Conservation (phyloP, 257 asterid genomes). For the Nemophila menziesii region DNA sequence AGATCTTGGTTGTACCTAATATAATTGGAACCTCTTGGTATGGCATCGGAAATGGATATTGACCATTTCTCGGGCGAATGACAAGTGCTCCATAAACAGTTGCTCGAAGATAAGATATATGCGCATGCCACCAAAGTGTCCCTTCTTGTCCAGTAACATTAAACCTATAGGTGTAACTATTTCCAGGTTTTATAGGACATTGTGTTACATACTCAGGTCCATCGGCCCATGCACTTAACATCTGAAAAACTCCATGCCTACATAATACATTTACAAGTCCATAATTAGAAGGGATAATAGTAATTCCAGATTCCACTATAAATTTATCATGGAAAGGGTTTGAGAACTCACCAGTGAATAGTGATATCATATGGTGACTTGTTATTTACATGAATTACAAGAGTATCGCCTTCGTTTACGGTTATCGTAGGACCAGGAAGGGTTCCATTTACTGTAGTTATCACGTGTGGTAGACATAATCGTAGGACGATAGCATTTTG, state of each 20-base stretch:
- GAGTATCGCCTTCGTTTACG: slow-evolving; percentile 1
- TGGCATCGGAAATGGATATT: slow-evolving; percentile 60
- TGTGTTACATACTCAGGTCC: slow-evolving; percentile 58
- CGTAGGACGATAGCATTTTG: background rate
- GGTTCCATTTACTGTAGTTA: background rate
- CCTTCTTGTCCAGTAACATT: slow-evolving; percentile 51
- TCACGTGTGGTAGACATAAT: background rate
- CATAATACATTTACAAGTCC: no score
- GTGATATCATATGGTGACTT: background rate
- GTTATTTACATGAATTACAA: background rate
- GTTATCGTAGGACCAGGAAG: background rate
- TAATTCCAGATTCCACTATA: no score
- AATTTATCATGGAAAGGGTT: no score
- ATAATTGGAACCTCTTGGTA: slow-evolving; percentile 47
- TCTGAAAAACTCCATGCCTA: no score
- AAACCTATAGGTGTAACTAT: slow-evolving; percentile 47
- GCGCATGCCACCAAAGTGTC: slow-evolving; percentile 92
- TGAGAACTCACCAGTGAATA: background rate
- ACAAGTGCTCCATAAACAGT: slow-evolving; percentile 59
- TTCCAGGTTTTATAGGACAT: slow-evolving; percentile 58
- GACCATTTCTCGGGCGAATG: slow-evolving; percentile 51
- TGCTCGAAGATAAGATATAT: slow-evolving; percentile 45
- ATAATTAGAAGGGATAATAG: no score
- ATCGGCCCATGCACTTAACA: slow-evolving; percentile 59
- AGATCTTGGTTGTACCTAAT: no score